Evolutionary conservation across 495 filamentous ascomycete species (phyloP), one percentile per base, ranked within the genome.

Genomic region (Antarctomyces pellizariae): DNA sequence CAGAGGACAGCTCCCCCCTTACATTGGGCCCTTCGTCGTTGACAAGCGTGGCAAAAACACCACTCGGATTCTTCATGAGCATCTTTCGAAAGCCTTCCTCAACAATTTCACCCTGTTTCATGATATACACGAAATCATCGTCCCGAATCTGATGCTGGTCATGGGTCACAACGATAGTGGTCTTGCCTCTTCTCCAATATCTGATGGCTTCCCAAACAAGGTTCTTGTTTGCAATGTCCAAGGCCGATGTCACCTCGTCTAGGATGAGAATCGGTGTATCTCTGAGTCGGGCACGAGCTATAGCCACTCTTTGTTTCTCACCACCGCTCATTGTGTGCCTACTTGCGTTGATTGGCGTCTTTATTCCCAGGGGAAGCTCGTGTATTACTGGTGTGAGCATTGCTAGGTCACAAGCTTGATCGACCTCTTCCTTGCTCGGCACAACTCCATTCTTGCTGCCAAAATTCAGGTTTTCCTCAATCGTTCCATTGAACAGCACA

Each of bases 131-230:
- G 39, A 68, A 84, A 29, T 93, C 82, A 10, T 66, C 36, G 0
- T 65, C 57, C 13, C 48, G 48, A 18, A 97, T 89, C 26, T 89
- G 75, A 0, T 70, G 62, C 25, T 80, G 69, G 34, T 95, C 80
- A 38, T 95, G 86, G 0, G 86, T 93, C 39, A 95, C 78, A 26
- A 89, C 71, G 24, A 92, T 73, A 2, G 79, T 90, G 0, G 82
- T 93, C 41, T 76, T 80, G 1, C 64, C 74, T 28, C 57, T 58
- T 10, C 79, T 57, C 69, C 77, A 89, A 18, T 57, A 41, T 6
- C 75, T 59, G 15, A 92, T 67, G 0, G 63, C 59, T 4, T 72
- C 64, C 57, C 90, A 72, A 10, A 89, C 59, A 2, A 68, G 48
- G 3, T 49, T 47, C 34, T 77, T 61, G 30, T 63, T 79, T 8